Evolutionary conservation across 139 green algal species (phyloP), one percentile per base, ranked within the genome.

Genomic region (Chlorella sp.): DNA sequence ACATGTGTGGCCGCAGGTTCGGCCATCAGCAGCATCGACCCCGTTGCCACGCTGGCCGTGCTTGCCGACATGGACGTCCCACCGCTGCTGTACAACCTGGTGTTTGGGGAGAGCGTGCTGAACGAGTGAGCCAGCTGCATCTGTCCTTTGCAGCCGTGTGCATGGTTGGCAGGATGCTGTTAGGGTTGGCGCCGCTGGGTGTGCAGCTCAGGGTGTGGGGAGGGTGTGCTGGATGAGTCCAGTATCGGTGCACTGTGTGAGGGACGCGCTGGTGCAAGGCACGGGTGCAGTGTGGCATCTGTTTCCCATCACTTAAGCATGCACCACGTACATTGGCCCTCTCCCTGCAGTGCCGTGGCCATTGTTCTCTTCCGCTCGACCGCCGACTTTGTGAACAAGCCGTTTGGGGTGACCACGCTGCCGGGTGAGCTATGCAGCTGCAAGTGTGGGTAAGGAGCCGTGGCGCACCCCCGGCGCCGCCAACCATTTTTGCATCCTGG

Each of bases 351-450:
- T 36, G 93, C 93, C 47, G 89, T 94, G 23, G 90, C 93, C 56
- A 95, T 96, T 76, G 92, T 96, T 57, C 85, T 96, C 4, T 96
- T 96, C 76, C 79, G 87, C 60, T 90, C 93, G 23, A 85, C 96
- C 32, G 17, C 70, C 36, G 60, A 86, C 56, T 94, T 91, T 75
- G 86, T 86, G 9, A n/a, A 41, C 56, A 72, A 55, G 17, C 41
- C 57, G 44, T 44, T 85, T 9, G 60, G n/a, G 13, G 32, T 56
- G 57, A 32, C 9, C 44, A 87, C 80, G 3, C 75, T 87, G 41
- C 83, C 76, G 18, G 76, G 76, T 82, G 5, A 4, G 73, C 28
- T 20, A 7, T 56, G 20, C 39, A 23, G 38, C 70, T 34, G 38
- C 0, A 12, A 23, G 34, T 20, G 13, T 60, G 51, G n/a, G n/a